These are phyloP conservation scores for Annona cherimola DNA, from an alignment of 164 flowering plant species.

Conservation along the genomic window DNA sequence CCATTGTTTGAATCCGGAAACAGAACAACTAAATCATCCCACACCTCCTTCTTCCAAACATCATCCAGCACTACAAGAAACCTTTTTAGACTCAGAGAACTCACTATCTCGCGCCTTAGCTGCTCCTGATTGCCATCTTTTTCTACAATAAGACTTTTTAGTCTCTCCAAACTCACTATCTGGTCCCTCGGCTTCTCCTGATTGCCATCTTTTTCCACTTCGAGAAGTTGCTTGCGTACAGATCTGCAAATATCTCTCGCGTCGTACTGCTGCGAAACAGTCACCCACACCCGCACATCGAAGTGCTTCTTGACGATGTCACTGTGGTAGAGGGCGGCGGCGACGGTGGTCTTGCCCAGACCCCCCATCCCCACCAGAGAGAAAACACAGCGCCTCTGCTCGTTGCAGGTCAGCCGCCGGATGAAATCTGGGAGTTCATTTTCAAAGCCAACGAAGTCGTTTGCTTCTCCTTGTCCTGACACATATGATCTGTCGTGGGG, in stretches of 20 bases:
- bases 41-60: conserved; percentile 13
- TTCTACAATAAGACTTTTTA: too few species aligned
- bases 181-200: too few species aligned
- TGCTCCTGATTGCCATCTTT: too few species aligned
- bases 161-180: too few species aligned
- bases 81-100: neutral
- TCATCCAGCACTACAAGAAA: conserved; percentile 22
- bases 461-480: neutral
- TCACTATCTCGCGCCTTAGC: too few species aligned
- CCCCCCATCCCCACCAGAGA: neutral
- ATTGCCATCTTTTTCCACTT: too few species aligned
- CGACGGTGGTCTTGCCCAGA: neutral
- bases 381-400: neutral
- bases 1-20: conserved; percentile 6
- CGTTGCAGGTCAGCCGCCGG: neutral
- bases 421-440: neutral
- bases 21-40: conserved; percentile 3
- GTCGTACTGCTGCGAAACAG: neutral
- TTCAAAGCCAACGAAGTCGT: neutral
- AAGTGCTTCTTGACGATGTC: neutral
- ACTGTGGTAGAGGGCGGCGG: neutral
- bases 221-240: too few species aligned
- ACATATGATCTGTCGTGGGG: too few species aligned
- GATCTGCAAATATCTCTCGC: neutral
- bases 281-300: neutral